phyloP scores from a whole-genome alignment of 352 stramenopile genomes.

The Pythium aristosporum region DNA sequence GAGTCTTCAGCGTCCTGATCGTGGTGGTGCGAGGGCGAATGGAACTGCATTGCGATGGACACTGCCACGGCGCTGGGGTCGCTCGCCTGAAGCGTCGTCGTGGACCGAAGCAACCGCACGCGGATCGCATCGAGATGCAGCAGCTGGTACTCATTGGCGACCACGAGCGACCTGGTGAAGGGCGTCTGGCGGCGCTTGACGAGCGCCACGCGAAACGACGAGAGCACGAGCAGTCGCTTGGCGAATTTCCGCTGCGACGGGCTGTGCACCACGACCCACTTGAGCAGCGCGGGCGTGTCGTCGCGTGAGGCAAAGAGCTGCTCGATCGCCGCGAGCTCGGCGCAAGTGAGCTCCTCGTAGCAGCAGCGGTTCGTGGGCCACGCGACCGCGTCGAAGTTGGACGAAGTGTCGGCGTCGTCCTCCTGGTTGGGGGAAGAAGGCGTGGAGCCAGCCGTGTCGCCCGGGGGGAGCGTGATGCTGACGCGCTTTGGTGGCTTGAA shows the following conservation, averaged over 20 bases:
- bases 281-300: constrained; percentile 53
- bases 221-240: constrained; percentile 56
- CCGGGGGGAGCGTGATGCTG: constrained; percentile 15
- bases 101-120: constrained; percentile 25
- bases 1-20: background rate
- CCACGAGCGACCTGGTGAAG: constrained; percentile 37
- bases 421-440: constrained; percentile 5
- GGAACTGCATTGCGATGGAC: constrained; percentile 18
- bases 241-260: constrained; percentile 32
- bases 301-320: constrained; percentile 48
- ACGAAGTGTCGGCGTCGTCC: background rate
- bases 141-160: constrained; percentile 41
- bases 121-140: constrained; percentile 42
- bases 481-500: constrained; percentile 18
- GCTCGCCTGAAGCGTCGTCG: constrained; percentile 3
- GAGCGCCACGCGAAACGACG: constrained; percentile 48
- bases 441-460: background rate
- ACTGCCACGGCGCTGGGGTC: constrained; percentile 6
- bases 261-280: constrained; percentile 61
- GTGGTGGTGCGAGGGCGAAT: background rate
- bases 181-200: constrained; percentile 43
- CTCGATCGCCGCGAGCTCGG: constrained; percentile 41
- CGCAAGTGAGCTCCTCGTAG: constrained; percentile 52
- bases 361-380: constrained; percentile 71
- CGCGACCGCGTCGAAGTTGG: constrained; percentile 12